A percentile compares a stretch with the other conserved stretches of the same genome.
These are phyloP conservation scores for Trichodelitschia bisporula DNA, from an alignment of 495 filamentous ascomycete species.

Conservation along the genomic window DNA sequence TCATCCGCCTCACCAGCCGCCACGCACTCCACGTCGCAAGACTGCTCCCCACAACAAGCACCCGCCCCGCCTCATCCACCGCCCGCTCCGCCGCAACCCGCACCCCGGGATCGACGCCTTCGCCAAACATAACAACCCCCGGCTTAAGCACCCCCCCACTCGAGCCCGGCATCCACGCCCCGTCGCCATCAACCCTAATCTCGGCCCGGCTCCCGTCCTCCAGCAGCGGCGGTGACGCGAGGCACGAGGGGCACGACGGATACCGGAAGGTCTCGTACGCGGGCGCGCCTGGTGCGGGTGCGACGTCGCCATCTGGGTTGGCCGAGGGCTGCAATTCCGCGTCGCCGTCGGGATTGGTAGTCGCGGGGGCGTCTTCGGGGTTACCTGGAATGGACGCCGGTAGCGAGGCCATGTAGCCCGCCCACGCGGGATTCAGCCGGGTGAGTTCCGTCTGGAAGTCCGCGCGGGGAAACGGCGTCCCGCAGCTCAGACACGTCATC, in stretches of 20 bases:
- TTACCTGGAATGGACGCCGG: constrained; percentile 46
- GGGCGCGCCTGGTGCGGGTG: constrained; percentile 56
- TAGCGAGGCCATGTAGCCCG: constrained; percentile 44
- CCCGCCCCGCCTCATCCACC: constrained; percentile 43
- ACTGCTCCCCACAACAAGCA: constrained; percentile 70
- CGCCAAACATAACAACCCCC: constrained; percentile 85
- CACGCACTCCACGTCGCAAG: constrained; percentile 89
- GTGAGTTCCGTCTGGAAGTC: constrained; percentile 56
- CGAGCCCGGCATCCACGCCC: constrained; percentile 22
- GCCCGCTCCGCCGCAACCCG: constrained; percentile 57
- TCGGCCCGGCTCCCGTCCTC: too few relatives aligned
- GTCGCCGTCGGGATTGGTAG: constrained; percentile 85
- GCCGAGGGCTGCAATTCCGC: constrained; percentile 22
- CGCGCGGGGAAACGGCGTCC: constrained; percentile 21
- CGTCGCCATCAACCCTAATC: background rate
- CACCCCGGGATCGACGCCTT: constrained; percentile 42
- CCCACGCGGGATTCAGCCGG: constrained; percentile 67
- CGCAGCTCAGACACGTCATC: constrained; percentile 56
- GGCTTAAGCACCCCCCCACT: constrained; percentile 73
- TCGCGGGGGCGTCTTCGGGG: constrained; percentile 49
- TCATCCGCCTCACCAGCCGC: constrained; percentile 63
- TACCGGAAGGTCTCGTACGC: constrained; percentile 69
- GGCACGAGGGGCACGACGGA: constrained; percentile 64
- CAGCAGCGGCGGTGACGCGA: constrained; percentile 61
- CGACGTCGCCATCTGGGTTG: too few relatives aligned